A percentile compares a stretch with the other conserved stretches of the same genome.
Evolutionary conservation across 2,329 filamentous ascomycete species (phyloP).

Genomic region (Colletotrichum acutatum): DNA sequence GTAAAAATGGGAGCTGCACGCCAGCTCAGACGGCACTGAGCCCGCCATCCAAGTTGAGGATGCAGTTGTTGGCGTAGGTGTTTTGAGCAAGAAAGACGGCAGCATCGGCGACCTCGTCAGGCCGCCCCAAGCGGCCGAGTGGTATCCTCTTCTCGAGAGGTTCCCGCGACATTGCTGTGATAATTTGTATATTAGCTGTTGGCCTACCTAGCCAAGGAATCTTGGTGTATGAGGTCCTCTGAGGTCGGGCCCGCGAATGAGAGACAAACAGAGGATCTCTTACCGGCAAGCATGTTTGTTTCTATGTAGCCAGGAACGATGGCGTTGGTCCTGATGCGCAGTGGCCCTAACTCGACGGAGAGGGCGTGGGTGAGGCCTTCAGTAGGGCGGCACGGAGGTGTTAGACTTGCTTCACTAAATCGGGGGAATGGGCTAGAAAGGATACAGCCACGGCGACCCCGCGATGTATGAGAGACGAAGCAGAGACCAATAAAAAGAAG

Average conservation of each 20-base stretch:
- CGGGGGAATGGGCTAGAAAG: conserved; percentile 8
- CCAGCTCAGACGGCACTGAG: conserved; percentile 71
- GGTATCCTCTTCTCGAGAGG: conserved; percentile 41
- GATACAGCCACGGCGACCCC: not conserved
- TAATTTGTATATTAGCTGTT: conserved; percentile 53
- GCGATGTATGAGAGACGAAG: conserved; percentile 21
- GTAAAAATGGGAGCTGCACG: not conserved
- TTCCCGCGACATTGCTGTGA: conserved; percentile 40
- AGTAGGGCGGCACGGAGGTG: conserved; percentile 12
- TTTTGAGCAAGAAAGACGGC: conserved; percentile 82
- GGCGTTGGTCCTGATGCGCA: conserved; percentile 79
- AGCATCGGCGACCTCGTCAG: conserved; percentile 83
- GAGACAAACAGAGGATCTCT: conserved; percentile 37
- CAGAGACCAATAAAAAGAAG: conserved; percentile 7
- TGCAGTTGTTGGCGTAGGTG: conserved; percentile 86
- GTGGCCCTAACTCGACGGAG: conserved; percentile 69
- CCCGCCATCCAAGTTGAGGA: conserved; percentile 87
- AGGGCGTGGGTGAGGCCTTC: conserved; percentile 76
- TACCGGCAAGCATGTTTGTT: conserved; percentile 82
- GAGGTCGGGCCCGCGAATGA: not conserved
- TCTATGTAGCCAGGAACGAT: conserved; percentile 86
- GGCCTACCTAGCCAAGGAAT: not conserved
- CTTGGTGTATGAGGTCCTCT: not conserved
- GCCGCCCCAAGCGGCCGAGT: conserved; percentile 70
- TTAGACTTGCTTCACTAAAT: conserved; percentile 21